A percentile compares a stretch with the other conserved stretches of the same genome.
These are phyloP conservation scores for Phaseolus lunatus DNA, from an alignment of 306 rosid genomes.

Conservation along the genomic window DNA sequence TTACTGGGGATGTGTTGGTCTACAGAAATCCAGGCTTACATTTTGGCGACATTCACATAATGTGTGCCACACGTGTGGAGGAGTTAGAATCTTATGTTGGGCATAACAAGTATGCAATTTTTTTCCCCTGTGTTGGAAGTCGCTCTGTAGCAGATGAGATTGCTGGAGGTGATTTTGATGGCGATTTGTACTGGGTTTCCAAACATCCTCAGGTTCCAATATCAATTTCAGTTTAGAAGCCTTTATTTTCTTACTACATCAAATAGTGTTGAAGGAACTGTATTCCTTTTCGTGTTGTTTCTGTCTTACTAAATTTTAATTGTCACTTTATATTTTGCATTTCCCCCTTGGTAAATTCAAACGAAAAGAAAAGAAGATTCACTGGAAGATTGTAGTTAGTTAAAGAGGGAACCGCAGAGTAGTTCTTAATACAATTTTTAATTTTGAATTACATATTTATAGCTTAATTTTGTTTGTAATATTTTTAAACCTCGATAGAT, in stretches of 20 bases:
- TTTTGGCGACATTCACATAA: conserved; percentile 79
- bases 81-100: conserved; percentile 65
- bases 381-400: too few relatives aligned
- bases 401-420: too few relatives aligned
- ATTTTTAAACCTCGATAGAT: too few relatives aligned
- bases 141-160: conserved; percentile 88
- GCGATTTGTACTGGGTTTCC: conserved; percentile 88
- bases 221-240: conserved; percentile 35
- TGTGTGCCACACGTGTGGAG: conserved; percentile 62
- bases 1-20: conserved; percentile 75
- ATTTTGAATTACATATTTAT: too few relatives aligned
- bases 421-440: too few relatives aligned
- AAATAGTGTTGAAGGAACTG: not conserved
- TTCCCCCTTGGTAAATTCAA: not conserved
- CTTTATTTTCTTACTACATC: conserved; percentile 17
- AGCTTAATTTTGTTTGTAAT: too few relatives aligned
- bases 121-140: conserved; percentile 80
- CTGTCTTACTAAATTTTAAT: not conserved
- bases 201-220: conserved; percentile 68
- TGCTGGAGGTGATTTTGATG: conserved; percentile 90
- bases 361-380: not conserved
- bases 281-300: not conserved
- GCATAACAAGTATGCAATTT: conserved; percentile 72
- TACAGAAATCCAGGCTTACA: conserved; percentile 86
- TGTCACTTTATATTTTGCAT: not conserved